Base-by-base conservation (phyloP, 2,329 filamentous ascomycete genomes). In the Emericellopsis atlantica region DNA sequence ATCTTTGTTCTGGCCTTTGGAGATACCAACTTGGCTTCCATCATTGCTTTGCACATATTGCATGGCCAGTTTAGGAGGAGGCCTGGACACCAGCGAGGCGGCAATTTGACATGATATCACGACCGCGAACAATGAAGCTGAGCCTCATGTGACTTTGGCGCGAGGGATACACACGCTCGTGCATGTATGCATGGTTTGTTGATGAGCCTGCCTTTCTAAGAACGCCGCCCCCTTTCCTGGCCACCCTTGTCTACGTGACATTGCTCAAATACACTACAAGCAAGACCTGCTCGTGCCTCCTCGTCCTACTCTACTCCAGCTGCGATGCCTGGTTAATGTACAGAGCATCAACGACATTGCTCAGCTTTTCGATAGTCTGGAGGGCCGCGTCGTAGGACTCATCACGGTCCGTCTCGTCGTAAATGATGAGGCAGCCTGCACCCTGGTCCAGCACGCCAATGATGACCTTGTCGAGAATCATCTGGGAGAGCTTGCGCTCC, bases 391-490 rank as follows among this genome's bases (percentile, higher is more conserved):
- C 92, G 58, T 98, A 98, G 29, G 84, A 82, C 66, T 90, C 81
- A 60, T 98, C 92, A 49, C 89, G 77, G 59, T 93, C 82, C 12
- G 85, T 86, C 75, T 98, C 92, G 56, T 98, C 92, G 56, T 82
- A 98, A 52, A 98, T 87, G 62, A 95, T 95, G 59, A 98, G 73
- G 62, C 93, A 96, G 32, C 90, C 90, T n/a, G 88, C 86, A 39
- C 92, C 92, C 65, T 98, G 92, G 61, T 98, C 92, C 51, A 98
- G 68, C 42, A 98, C 92, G 44, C 93, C 92, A 51, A 95, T 87
- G 57, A 98, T 96, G 54, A 96, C 87, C 72, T 95, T 95, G 69
- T 98, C 92, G 44, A 98, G 74, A 56, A 98, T 98, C 93, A 98
- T 98, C 73, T 98, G 93, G 36, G 86, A 93, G 48, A 98, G 74